These are phyloP conservation scores for Parathielavia hyrcaniae DNA, from an alignment of 495 filamentous ascomycete genomes.

Conservation along the genomic window DNA sequence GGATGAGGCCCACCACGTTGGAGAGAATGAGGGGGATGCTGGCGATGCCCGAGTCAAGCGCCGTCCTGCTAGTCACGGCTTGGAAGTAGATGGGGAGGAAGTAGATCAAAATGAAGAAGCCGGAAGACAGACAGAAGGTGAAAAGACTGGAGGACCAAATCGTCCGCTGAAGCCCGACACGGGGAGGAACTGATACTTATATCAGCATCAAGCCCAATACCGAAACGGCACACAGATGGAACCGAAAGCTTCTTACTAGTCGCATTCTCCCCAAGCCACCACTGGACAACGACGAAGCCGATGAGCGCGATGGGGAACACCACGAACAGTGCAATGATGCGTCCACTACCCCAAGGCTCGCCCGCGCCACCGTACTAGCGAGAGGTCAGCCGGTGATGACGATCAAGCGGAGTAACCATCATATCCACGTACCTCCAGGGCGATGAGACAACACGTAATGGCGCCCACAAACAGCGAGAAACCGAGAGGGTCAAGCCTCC, in stretches of 20 bases:
- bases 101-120: constrained; percentile 38
- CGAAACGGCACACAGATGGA: too few species aligned
- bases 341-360: constrained; percentile 37
- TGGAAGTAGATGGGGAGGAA: constrained; percentile 63
- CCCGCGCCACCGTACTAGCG: constrained; percentile 15
- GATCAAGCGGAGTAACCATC: not conserved
- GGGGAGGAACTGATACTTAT: too few species aligned
- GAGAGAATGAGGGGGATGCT: constrained; percentile 49
- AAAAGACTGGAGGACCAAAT: constrained; percentile 42
- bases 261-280: too few species aligned
- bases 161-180: constrained; percentile 27
- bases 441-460: too few species aligned
- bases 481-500: too few species aligned
- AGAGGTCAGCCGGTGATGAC: not conserved
- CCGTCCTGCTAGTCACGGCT: constrained; percentile 36
- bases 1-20: constrained; percentile 43
- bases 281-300: constrained; percentile 45
- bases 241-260: too few species aligned
- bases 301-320: constrained; percentile 39
- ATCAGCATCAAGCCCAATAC: too few species aligned
- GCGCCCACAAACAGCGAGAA: too few species aligned
- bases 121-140: constrained; percentile 61
- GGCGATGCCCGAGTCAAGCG: constrained; percentile 46
- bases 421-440: too few species aligned
- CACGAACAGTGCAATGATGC: constrained; percentile 41